Evolutionary conservation across 257 asterid genomes (phyloP), one percentile per base, ranked within the genome.

Genomic region (Salvia hispanica): DNA sequence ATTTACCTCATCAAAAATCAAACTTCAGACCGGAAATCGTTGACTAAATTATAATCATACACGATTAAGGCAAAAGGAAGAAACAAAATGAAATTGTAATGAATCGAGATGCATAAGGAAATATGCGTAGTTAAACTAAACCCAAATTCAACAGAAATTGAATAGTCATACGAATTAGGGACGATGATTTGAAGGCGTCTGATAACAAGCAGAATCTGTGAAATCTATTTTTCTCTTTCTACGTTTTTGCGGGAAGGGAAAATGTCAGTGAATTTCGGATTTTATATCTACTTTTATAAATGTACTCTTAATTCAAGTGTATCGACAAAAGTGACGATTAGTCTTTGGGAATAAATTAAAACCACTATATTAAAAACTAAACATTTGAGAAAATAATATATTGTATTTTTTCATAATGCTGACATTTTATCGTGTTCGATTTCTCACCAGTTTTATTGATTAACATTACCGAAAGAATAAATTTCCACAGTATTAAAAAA

Each of bases 211-310:
- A 72, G 72, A 72, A 68, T 69, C 79, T 65, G 63, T 47, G 68
- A 65, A 31, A 56, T 37, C 42, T 61, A 64, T 66, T 71, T 63
- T 57, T 39, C 40, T 40, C 64, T 46, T 44, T 58, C 21, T 55
- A 44, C n/a, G 70, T 54, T 75, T 66, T 75, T 76, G 83, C 76
- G 79, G 86, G 83, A 69, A 73, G 67, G 67, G 72, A 65, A 15
- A 63, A 64, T 53, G 72, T 57, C 50, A 62, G 62, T 61, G 65
- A 68, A 69, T 68, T 69, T 74, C 66, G 58, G 72, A 71, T 66
- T 74, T 25, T 74, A 73, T 73, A 65, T 48, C 44, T 14, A 34
- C 45, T 65, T 70, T 66, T 59, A 47, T 3, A 61, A 25, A 9
- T 3, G 28, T 6, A 53, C 36, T 3, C 11, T 3, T 53, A 21